Conservation (phyloP, 306 rosid species). For the Citrullus colocynthis region DNA sequence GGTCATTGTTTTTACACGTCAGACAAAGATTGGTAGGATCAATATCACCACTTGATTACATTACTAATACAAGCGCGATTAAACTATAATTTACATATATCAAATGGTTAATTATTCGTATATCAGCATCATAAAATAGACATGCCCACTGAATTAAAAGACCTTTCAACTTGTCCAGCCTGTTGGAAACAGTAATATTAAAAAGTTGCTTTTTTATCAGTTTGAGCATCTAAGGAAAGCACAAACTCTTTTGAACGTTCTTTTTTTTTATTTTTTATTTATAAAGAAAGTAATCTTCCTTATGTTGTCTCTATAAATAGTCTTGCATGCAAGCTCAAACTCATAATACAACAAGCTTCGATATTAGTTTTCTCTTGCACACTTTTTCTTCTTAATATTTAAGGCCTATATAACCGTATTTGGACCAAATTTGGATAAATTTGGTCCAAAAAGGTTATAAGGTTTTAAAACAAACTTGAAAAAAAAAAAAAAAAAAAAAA, state of each 20-base stretch:
- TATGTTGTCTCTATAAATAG: conserved; percentile 69
- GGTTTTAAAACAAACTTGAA: conserved; percentile 12
- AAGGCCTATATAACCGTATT: conserved; percentile 28
- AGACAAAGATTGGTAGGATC: conserved; percentile 11
- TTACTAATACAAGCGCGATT: conserved; percentile 11
- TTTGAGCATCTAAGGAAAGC: conserved; percentile 57
- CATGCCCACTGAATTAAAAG: conserved; percentile 11
- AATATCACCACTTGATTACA: conserved; percentile 9
- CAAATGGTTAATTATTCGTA: conserved; percentile 13
- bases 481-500: neutral
- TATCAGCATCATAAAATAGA: neutral
- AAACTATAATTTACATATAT: conserved; percentile 12
- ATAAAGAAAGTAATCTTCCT: conserved; percentile 22
- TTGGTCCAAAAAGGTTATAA: conserved; percentile 41
- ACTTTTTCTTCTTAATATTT: conserved; percentile 21
- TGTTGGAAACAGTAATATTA: conserved; percentile 15
- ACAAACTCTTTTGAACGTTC: conserved; percentile 34
- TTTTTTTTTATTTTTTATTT: conserved; percentile 6
- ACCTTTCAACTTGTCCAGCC: conserved; percentile 46
- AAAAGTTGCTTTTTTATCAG: conserved; percentile 29
- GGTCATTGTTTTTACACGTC: conserved; percentile 28
- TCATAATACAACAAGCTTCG: conserved; percentile 32
- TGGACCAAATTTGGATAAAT: conserved; percentile 42
- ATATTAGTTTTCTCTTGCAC: conserved; percentile 20
- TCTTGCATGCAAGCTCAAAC: conserved; percentile 34